Evolutionary conservation across 1,139 yeast species (phyloP).

Genomic region (Petasospora fabianii): DNA sequence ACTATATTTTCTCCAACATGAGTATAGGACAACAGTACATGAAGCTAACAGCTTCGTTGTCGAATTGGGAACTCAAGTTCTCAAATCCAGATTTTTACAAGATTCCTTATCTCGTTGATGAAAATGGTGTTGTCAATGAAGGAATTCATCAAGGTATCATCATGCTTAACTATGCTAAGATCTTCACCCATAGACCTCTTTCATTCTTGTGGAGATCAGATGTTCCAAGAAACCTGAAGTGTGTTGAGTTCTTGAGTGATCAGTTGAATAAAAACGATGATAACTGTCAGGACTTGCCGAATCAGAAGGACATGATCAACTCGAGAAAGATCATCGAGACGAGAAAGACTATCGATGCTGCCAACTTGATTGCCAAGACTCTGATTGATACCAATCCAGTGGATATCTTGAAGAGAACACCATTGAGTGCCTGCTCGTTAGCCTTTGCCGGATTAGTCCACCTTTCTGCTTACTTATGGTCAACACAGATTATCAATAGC

Average conservation of each 20-base stretch:
- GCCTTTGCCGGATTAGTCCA: constrained; percentile 49
- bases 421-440: constrained; percentile 47
- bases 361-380: constrained; percentile 43
- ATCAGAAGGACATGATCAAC: constrained; percentile 32
- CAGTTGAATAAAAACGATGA: constrained; percentile 22
- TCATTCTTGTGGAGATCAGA: constrained; percentile 49
- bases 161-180: constrained; percentile 44
- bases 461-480: constrained; percentile 48
- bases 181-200: constrained; percentile 49
- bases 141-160: constrained; percentile 48
- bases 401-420: constrained; percentile 40
- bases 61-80: constrained; percentile 46
- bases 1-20: constrained; percentile 37
- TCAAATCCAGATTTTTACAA: constrained; percentile 41
- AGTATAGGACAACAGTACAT: constrained; percentile 35
- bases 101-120: constrained; percentile 39
- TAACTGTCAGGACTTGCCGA: constrained; percentile 24
- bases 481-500: constrained; percentile 18
- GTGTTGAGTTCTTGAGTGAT: constrained; percentile 30
- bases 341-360: constrained; percentile 48
- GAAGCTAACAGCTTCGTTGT: constrained; percentile 41
- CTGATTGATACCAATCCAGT: constrained; percentile 44
- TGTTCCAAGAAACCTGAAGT: constrained; percentile 40
- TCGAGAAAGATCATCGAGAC: constrained; percentile 46
- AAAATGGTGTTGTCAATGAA: constrained; percentile 43